Base-by-base conservation (phyloP, 495 filamentous ascomycete genomes). In the Hyphodiscus hymeniophilus region DNA sequence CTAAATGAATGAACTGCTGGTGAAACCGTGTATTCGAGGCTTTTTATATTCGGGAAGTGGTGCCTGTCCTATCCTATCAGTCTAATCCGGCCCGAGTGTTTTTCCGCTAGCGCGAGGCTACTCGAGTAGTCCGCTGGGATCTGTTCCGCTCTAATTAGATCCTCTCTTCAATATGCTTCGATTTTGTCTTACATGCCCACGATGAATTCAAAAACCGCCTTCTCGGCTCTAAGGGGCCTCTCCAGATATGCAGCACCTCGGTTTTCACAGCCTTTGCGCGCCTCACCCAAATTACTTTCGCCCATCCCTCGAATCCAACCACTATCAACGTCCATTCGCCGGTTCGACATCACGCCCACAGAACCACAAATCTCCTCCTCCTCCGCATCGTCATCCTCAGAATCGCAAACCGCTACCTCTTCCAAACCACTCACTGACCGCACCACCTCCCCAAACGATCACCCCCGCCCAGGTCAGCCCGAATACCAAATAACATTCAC, bases 401-500 rank as follows among this genome's bases (percentile, higher is more conserved):
- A 30, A 15, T 1, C 41, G 23, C 16, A 23, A 28, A 7, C 41
- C 7, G 22, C 30, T 24, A 18, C 36, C 10, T 24, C 32, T 20
- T 36, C 2, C 13, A 42, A 51, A 20, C 36, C 47, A 28, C 45
- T 24, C 21, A 38, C 20, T 13, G 17, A 21, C 21, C 40, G 3
- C 17, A 38, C 5, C 47, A 5, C 26, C 26, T 28, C 34, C 34
- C 18, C 34, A 2, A 3, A 38, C 3, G 7, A 11, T n/a, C 7
- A 15, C 7, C 2, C 34, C 13, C 41, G 41, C 1, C 22, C 42
- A 3, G 46, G 50, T 38, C 74, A 82, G 48, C 86, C 88, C 15
- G 73, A 81, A 31, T 98, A 97, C 67, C 70, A 84, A 40, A 70
- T 97, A 21, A 82, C 77, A 10, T 95, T 99, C 62, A 99, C 94